These are phyloP conservation scores for Hypoxylon fuscum DNA, from an alignment of 495 filamentous ascomycete genomes.

Conservation along the genomic window DNA sequence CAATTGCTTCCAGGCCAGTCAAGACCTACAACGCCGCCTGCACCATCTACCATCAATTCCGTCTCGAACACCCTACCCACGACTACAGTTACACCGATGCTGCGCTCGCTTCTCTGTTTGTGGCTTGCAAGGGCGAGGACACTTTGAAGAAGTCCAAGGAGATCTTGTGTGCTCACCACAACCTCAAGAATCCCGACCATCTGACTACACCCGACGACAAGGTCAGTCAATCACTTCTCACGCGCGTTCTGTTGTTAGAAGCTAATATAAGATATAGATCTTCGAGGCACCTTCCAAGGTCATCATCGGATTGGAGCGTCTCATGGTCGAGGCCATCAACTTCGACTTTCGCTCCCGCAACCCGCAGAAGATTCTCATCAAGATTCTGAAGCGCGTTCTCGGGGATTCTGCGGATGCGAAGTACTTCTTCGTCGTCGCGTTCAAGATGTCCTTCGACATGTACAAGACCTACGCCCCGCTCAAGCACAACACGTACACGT, in stretches of 20 bases:
- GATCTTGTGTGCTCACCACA: constrained; percentile 89
- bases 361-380: constrained; percentile 82
- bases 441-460: constrained; percentile 84
- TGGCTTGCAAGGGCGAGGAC: constrained; percentile 96
- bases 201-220: constrained; percentile 83
- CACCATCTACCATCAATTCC: constrained; percentile 89
- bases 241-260: not conserved
- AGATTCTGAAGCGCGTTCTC: constrained; percentile 63
- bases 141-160: constrained; percentile 96
- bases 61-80: constrained; percentile 75
- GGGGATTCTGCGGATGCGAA: constrained; percentile 52
- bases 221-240: constrained; percentile 54
- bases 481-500: constrained; percentile 81
- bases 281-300: constrained; percentile 80
- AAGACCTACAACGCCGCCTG: constrained; percentile 86
- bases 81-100: constrained; percentile 79
- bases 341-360: constrained; percentile 96
- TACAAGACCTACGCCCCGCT: constrained; percentile 93
- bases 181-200: constrained; percentile 78
- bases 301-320: constrained; percentile 87
- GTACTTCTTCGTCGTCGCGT: constrained; percentile 70
- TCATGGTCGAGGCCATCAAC: constrained; percentile 90
- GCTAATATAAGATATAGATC: constrained; percentile 57
- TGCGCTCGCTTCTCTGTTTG: constrained; percentile 85
- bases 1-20: constrained; percentile 64